Base-by-base conservation (phyloP, 169 alveolate species). In the Cryptosporidium sp. region DNA sequence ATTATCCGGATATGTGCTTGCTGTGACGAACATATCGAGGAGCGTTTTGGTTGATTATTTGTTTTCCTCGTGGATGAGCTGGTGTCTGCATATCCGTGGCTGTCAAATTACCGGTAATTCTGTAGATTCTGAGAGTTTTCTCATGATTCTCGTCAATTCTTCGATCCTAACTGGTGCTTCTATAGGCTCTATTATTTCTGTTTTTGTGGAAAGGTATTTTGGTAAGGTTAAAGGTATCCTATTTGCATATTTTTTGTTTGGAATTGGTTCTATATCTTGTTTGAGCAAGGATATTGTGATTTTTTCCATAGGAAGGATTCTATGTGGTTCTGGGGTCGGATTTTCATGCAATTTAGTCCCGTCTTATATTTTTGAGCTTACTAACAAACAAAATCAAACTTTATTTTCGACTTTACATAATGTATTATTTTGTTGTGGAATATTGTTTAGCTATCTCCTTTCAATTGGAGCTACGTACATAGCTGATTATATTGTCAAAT, bases 321-420 rank as follows among this genome's bases (percentile, higher is more conserved):
- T 80, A 41, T 80, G 68, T 48, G 89, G 89, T 45, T 39, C 62
- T 14, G 89, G 89, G 14, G 55, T 59, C 5, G 89, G 89, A 29
- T 31, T 80, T 16, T 59, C 89, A 23, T 80, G 26, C 31, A 31
- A 43, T 18, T 26, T 80, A 37, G 68, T 59, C 4, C 89, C 89
- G 16, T 62, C 80, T 21, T 80, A 80, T 39, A 80, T 80, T 10
- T 29, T 45, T 33, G 89, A 59, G 21, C 80, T 80, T 43, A 80
- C 89, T 8, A 48, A 65, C 35, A 80, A 48, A 62, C 89, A 80
- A 65, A 80, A 80, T 62, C 89, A 80, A 48, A 80, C 41, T 21
- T 59, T 80, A 39, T 80, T 31, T 80, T 80, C 74, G 41, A 67
- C 89, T 21, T 43, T 80, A 62, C 73, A 80, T 29, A 80, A 61